Evolutionary conservation across 768 basidiomycete species (phyloP).

Genomic region (Collybia mongolica): DNA sequence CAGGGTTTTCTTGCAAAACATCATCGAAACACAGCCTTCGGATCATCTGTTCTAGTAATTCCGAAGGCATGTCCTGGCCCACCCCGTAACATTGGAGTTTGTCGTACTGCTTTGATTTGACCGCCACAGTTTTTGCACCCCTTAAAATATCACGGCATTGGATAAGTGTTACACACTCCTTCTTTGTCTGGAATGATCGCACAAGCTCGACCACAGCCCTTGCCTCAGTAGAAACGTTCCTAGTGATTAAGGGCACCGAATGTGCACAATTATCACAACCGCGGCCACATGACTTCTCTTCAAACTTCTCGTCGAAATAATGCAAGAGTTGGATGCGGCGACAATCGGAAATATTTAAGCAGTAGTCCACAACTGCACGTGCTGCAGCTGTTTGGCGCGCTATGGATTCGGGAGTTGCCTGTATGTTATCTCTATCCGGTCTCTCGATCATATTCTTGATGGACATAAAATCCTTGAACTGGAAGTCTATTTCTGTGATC

Average conservation of each 20-base stretch:
- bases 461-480: constrained; percentile 53
- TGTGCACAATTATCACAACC: constrained; percentile 85
- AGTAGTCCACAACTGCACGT: constrained; percentile 74
- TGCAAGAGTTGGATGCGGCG: constrained; percentile 83
- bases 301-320: constrained; percentile 87
- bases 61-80: constrained; percentile 45
- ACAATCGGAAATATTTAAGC: constrained; percentile 79
- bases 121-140: constrained; percentile 52
- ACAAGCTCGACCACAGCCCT: constrained; percentile 59
- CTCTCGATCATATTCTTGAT: constrained; percentile 63
- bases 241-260: constrained; percentile 37
- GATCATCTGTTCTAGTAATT: constrained; percentile 66
- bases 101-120: constrained; percentile 48
- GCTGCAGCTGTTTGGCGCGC: constrained; percentile 66
- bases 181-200: constrained; percentile 36
- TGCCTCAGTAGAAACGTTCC: constrained; percentile 65
- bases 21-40: constrained; percentile 51
- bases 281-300: constrained; percentile 57
- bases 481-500: constrained; percentile 53
- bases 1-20: constrained; percentile 45
- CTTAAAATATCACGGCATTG: constrained; percentile 64
- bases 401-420: constrained; percentile 52
- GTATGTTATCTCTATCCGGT: constrained; percentile 39
- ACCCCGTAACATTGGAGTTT: constrained; percentile 50
- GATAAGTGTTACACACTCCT: constrained; percentile 55